phyloP scores from a whole-genome alignment of 179 eudicot species.

The Amaranthus tricolor region DNA sequence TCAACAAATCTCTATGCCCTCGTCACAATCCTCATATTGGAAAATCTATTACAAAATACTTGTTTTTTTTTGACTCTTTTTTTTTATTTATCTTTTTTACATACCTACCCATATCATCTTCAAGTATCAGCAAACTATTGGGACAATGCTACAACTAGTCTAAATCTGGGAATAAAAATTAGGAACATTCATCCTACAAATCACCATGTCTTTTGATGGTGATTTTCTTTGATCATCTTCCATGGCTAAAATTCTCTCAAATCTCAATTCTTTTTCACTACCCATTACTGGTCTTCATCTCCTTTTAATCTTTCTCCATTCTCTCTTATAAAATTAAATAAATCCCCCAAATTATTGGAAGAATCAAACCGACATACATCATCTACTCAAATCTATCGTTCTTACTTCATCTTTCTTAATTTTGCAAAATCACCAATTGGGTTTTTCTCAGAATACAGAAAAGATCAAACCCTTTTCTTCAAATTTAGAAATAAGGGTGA shows the following conservation, averaged over 20 bases:
- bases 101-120: background rate
- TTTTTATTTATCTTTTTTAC: background rate
- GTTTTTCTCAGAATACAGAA: constrained; percentile 3
- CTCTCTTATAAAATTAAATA: constrained; percentile 51
- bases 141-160: background rate
- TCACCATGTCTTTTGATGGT: constrained; percentile 19
- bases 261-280: constrained; percentile 30
- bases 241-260: constrained; percentile 34
- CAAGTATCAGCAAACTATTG: background rate
- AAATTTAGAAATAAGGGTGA: background rate
- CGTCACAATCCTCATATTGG: background rate
- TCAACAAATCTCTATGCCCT: constrained; percentile 12
- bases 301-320: constrained; percentile 66
- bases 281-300: constrained; percentile 60
- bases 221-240: constrained; percentile 23
- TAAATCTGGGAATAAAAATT: background rate
- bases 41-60: constrained; percentile 1
- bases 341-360: background rate
- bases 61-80: background rate
- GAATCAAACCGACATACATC: background rate
- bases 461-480: constrained; percentile 18
- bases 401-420: background rate
- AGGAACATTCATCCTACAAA: background rate
- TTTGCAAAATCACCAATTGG: constrained; percentile 11
- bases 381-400: background rate